phyloP scores from a whole-genome alignment of 441 rosid species.

The Euphorbia schlechtendalii region DNA sequence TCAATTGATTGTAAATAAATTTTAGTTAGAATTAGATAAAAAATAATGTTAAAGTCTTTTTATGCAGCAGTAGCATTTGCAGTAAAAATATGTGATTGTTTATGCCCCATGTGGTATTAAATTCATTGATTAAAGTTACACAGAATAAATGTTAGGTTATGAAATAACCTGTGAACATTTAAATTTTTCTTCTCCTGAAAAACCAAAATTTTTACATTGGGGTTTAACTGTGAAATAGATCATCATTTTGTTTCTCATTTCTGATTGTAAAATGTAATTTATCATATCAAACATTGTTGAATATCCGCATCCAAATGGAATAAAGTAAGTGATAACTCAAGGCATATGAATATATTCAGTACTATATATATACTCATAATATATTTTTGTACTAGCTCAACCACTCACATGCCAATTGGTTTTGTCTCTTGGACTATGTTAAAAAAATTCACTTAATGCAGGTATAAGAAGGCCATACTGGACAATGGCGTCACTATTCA shows the following conservation, averaged over 20 bases:
- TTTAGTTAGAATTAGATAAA: background rate
- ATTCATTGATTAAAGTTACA: background rate
- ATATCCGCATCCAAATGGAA: background rate
- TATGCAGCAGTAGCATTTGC: background rate
- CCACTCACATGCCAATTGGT: background rate
- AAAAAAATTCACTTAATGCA: slow-evolving; percentile 28
- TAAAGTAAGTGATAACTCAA: background rate
- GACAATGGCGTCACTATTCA: slow-evolving; percentile 74
- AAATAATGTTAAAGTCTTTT: background rate
- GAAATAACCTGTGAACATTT: slow-evolving; percentile 1
- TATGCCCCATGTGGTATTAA: background rate
- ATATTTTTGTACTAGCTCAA: background rate
- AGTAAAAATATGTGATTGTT: background rate
- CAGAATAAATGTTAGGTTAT: background rate
- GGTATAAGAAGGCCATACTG: slow-evolving; percentile 78
- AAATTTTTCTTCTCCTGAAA: background rate
- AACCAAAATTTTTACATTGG: background rate
- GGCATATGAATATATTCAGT: background rate
- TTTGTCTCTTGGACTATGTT: background rate
- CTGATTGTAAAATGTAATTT: background rate
- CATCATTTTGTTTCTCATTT: background rate
- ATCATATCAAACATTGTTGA: background rate
- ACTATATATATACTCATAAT: background rate
- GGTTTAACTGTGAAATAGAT: background rate
- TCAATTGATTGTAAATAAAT: slow-evolving; percentile 1